Evolutionary conservation across 2,329 filamentous ascomycete species (phyloP), one percentile per base, ranked within the genome.

Genomic region (Fusarium tanahbumbuense): DNA sequence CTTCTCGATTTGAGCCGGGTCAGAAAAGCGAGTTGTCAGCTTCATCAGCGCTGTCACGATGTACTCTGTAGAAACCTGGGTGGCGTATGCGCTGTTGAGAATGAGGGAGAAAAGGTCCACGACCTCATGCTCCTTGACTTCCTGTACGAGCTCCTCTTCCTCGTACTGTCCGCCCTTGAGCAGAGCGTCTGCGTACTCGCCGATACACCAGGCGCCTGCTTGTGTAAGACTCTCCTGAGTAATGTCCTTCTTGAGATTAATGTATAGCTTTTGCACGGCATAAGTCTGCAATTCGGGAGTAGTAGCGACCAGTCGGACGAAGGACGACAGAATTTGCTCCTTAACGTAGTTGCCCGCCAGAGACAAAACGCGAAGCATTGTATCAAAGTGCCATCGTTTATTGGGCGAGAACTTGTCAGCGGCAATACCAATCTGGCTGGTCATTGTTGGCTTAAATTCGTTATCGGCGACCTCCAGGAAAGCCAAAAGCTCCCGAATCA

Each of bases 361-460:
- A 62, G 94, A 97, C 73, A 99, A 82, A 25, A 99, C 94, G 23
- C 97, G 89, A 56, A 99, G 85, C 91, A 99, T 98, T 4, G 97
- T 99, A 77, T 99, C 96, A 73, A 98, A 92, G 78, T 99, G 96
- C 96, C 96, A 99, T 78, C 96, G 88, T 83, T 98, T 98, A 82
- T 96, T 98, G 1, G 96, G 97, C 3, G 96, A 93, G 81, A 93
- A 99, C 71, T 95, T 91, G 80, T 99, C 96, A 9, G 97, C 96
- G 13, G 97, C 96, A 75, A 99, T 93, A 25, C 96, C 96, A 78
- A 99, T 99, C 78, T 99, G 96, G 56, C 92, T 96, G 3, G 96
- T 99, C 94, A 99, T 98, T 56, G 93, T 93, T 9, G 96, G 93
- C 83, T 99, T 99, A 84, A 99, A 99, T 80, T 99, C 96, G 71